Conservation (phyloP, 495 filamentous ascomycete genomes). For the Hypoxylon perforatum region DNA sequence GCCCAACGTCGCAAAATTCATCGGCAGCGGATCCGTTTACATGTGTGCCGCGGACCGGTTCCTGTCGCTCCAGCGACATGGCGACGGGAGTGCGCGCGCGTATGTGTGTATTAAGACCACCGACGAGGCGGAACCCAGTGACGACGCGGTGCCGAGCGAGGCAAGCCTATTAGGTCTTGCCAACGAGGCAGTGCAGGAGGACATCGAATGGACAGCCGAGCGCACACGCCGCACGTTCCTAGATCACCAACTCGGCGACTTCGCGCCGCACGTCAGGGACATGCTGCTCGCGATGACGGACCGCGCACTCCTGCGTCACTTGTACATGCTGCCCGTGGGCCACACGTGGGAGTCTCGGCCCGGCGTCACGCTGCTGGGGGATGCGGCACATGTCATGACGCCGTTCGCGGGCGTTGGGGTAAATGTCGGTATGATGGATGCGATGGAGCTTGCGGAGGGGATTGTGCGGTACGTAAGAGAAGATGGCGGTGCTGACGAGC, state of each 20-base stretch:
- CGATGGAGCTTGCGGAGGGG: constrained; percentile 58
- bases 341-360: constrained; percentile 56
- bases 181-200: constrained; percentile 46
- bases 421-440: constrained; percentile 68
- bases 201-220: constrained; percentile 44
- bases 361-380: constrained; percentile 66
- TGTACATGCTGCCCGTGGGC: constrained; percentile 66
- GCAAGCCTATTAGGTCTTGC: constrained; percentile 38
- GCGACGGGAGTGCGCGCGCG: constrained; percentile 53
- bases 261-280: constrained; percentile 47
- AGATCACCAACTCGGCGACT: constrained; percentile 53
- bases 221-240: constrained; percentile 47
- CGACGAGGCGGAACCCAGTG: constrained; percentile 24
- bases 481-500: constrained; percentile 5
- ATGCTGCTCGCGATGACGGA: constrained; percentile 21
- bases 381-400: constrained; percentile 72
- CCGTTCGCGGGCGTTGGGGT: constrained; percentile 71
- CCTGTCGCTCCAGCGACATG: constrained; percentile 56
- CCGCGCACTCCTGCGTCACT: constrained; percentile 34
- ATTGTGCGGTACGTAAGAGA: constrained; percentile 24
- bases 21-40: constrained; percentile 60
- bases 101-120: constrained; percentile 52
- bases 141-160: constrained; percentile 30
- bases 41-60: constrained; percentile 52
- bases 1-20: constrained; percentile 45